Evolutionary conservation across 2,329 filamentous ascomycete genomes (phyloP).

Genomic region (Beauveria varroae): DNA sequence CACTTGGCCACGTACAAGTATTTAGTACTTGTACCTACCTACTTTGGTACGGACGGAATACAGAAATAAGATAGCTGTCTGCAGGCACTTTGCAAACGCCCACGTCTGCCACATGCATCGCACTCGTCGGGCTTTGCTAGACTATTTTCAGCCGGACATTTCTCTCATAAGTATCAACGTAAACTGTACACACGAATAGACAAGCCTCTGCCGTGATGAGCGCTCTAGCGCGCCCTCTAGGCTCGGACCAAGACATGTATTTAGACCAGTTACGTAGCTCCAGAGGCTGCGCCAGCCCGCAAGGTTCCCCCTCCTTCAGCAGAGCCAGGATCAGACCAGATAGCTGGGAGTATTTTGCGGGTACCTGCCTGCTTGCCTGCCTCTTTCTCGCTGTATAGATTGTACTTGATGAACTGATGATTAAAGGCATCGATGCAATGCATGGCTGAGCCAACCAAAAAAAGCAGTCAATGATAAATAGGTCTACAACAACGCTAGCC

Average conservation of each 20-base stretch:
- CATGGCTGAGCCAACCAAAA: too few relatives aligned
- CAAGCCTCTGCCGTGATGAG: not conserved
- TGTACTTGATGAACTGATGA: not conserved
- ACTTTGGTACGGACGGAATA: too few relatives aligned
- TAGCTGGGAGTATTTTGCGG: not conserved
- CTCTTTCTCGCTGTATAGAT: not conserved
- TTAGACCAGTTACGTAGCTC: not conserved
- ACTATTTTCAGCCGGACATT: too few relatives aligned
- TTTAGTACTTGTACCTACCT: too few relatives aligned
- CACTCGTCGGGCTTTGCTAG: not conserved
- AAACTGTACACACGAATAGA: not conserved
- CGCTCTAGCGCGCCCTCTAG: not conserved
- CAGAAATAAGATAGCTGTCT: not conserved
- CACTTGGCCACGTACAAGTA: too few relatives aligned
- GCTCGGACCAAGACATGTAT: too few relatives aligned
- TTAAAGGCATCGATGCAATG: too few relatives aligned
- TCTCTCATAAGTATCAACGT: too few relatives aligned
- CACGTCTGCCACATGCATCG: not conserved
- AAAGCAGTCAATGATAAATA: too few relatives aligned
- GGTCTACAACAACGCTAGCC: too few relatives aligned
- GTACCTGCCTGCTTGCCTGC: too few relatives aligned
- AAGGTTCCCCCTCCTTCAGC: not conserved
- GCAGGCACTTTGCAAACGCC: not conserved
- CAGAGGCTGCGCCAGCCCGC: not conserved
- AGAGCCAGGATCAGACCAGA: conserved; percentile 6